phyloP scores from a whole-genome alignment of 345 rosid species.

The Moringa oleifera region DNA sequence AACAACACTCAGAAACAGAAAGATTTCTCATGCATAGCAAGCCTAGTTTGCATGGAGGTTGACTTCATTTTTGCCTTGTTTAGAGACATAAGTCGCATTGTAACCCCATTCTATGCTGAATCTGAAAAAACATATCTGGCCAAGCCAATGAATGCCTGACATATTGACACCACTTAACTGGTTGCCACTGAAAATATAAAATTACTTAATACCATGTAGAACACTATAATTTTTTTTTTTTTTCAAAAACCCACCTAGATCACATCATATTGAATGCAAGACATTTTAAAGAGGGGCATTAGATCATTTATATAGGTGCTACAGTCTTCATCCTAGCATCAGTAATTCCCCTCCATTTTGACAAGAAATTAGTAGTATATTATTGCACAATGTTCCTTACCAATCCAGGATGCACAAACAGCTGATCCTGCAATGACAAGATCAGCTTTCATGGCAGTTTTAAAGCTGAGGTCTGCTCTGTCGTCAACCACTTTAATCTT shows the following conservation, averaged over 20 bases:
- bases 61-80: too few species aligned
- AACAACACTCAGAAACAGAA: too few species aligned
- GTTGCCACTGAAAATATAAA: not conserved
- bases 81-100: not conserved
- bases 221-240: too few species aligned
- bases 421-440: conserved; percentile 96
- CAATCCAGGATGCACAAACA: conserved; percentile 94
- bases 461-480: conserved; percentile 84
- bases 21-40: too few species aligned
- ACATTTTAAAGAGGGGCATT: too few species aligned
- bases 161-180: not conserved
- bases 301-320: too few species aligned
- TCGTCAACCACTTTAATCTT: conserved; percentile 90
- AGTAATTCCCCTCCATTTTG: conserved; percentile 2
- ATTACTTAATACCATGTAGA: too few species aligned
- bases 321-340: not conserved
- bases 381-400: conserved; percentile 30
- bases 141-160: not conserved
- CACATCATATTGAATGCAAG: too few species aligned
- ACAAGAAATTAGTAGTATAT: conserved; percentile 9
- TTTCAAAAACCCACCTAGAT: too few species aligned
- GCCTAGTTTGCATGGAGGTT: too few species aligned
- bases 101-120: not conserved
- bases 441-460: conserved; percentile 93
- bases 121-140: not conserved